A percentile compares a stretch with the other conserved stretches of the same genome.
These are phyloP conservation scores for Solanum habrochaites DNA, from an alignment of 257 asterid genomes.

Conservation along the genomic window DNA sequence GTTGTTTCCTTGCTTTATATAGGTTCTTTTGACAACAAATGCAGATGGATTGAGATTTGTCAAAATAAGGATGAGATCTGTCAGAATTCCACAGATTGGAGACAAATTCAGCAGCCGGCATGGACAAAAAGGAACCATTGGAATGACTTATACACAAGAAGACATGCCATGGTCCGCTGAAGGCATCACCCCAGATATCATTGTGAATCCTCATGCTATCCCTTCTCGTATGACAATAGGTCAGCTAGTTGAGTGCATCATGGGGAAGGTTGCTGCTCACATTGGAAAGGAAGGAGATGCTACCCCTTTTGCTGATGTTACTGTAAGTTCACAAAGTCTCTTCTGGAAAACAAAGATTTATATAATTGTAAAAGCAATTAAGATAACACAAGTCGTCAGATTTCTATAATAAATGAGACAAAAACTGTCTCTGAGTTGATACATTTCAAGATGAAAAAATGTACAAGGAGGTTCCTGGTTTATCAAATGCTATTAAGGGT, in stretches of 20 bases:
- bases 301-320: slow-evolving; percentile 39
- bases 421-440: neutral
- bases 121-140: slow-evolving; percentile 19
- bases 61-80: slow-evolving; percentile 87
- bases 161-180: slow-evolving; percentile 21
- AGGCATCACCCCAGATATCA: slow-evolving; percentile 17
- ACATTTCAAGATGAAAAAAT: neutral
- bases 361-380: neutral
- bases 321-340: neutral
- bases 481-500: neutral
- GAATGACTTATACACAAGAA: slow-evolving; percentile 17
- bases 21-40: slow-evolving; percentile 74
- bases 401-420: neutral
- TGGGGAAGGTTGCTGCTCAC: slow-evolving; percentile 24
- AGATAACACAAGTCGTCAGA: neutral
- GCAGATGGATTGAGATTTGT: slow-evolving; percentile 93
- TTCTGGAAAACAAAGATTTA: neutral
- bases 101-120: slow-evolving; percentile 22
- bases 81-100: slow-evolving; percentile 80
- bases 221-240: slow-evolving; percentile 28
- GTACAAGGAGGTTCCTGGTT: neutral
- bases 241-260: slow-evolving; percentile 15
- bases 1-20: slow-evolving; percentile 1
- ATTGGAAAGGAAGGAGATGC: slow-evolving; percentile 25
- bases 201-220: slow-evolving; percentile 22